Percentiles rank a stretch among this genome's conserved stretches.
These are phyloP conservation scores for Apiotrichum veenhuisii DNA, from an alignment of 1,284 basidiomycete genomes.

Conservation along the genomic window DNA sequence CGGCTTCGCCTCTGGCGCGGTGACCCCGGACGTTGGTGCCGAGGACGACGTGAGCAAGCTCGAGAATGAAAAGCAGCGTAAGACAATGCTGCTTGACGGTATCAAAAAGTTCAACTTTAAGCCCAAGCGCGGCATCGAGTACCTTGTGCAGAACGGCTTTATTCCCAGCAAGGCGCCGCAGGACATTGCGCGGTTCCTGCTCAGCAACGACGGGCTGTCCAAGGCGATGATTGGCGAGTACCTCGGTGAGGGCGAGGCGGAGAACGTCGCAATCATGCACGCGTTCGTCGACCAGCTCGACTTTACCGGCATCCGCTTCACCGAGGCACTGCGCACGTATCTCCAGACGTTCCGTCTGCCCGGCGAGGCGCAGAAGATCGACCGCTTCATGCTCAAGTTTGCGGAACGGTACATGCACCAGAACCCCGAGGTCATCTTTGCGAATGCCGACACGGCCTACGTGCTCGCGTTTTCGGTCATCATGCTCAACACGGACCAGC, in stretches of 20 bases:
- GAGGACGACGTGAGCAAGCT: slow-evolving; percentile 87
- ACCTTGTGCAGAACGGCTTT: slow-evolving; percentile 83
- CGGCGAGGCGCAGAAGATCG: slow-evolving; percentile 94
- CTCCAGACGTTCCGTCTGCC: slow-evolving; percentile 91
- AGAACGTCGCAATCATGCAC: slow-evolving; percentile 89
- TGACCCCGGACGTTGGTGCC: slow-evolving; percentile 64
- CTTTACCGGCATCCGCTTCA: slow-evolving; percentile 73
- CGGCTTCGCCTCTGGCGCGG: slow-evolving; percentile 37
- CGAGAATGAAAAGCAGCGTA: slow-evolving; percentile 94
- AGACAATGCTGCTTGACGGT: slow-evolving; percentile 90
- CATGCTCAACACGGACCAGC: slow-evolving; percentile 91
- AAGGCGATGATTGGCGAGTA: slow-evolving; percentile 98
- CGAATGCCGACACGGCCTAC: slow-evolving; percentile 79
- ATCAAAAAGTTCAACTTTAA: slow-evolving; percentile 99
- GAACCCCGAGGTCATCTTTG: slow-evolving; percentile 75
- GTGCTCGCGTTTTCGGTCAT: slow-evolving; percentile 90
- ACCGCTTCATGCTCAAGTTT: slow-evolving; percentile 98
- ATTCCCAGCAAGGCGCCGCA: slow-evolving; percentile 70
- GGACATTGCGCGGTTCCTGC: slow-evolving; percentile 82
- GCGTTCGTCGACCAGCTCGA: slow-evolving; percentile 89
- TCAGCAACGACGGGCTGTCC: slow-evolving; percentile 86
- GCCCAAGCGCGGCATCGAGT: slow-evolving; percentile 90
- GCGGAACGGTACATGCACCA: slow-evolving; percentile 89
- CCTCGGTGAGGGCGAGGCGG: slow-evolving; percentile 86
- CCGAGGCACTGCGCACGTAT: slow-evolving; percentile 81